Evolutionary conservation across 2,329 filamentous ascomycete species (phyloP).

Genomic region (Curvularia sp.): DNA sequence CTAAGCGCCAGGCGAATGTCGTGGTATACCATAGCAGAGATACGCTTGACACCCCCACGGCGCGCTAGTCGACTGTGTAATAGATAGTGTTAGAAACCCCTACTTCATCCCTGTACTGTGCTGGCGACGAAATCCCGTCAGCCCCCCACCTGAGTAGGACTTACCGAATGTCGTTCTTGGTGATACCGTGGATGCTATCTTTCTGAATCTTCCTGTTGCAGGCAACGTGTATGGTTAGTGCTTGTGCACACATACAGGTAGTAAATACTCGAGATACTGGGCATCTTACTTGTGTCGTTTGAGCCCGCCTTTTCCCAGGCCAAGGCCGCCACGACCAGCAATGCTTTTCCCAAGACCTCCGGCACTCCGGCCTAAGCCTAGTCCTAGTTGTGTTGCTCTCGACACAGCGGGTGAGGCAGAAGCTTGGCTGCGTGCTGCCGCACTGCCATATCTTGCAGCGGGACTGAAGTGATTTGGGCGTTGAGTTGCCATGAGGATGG

Average conservation of each 20-base stretch:
- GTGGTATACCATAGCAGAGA: conserved; percentile 69
- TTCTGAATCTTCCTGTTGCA: conserved; percentile 38
- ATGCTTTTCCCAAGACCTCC: conserved; percentile 17
- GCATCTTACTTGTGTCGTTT: conserved; percentile 39
- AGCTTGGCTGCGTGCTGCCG: background rate
- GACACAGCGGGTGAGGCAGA: background rate
- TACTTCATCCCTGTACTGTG: too few species aligned
- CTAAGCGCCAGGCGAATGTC: conserved; percentile 64
- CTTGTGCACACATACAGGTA: background rate
- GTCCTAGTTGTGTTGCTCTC: background rate
- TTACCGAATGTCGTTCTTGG: conserved; percentile 48
- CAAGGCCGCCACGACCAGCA: conserved; percentile 20
- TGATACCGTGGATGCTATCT: conserved; percentile 46
- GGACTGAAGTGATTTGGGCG: background rate
- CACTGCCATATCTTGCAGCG: background rate
- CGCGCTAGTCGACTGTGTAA: conserved; percentile 68
- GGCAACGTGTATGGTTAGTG: conserved; percentile 12
- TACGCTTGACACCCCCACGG: conserved; percentile 78
- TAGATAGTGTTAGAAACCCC: background rate
- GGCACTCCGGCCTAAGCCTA: conserved; percentile 20
- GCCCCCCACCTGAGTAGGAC: too few species aligned
- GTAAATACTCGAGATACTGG: background rate
- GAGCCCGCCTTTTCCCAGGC: conserved; percentile 11
- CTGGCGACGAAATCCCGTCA: too few species aligned
- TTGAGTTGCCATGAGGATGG: background rate